These are phyloP conservation scores for Globisporangium uncinulatum DNA, from an alignment of 352 stramenopile genomes.

Conservation along the genomic window DNA sequence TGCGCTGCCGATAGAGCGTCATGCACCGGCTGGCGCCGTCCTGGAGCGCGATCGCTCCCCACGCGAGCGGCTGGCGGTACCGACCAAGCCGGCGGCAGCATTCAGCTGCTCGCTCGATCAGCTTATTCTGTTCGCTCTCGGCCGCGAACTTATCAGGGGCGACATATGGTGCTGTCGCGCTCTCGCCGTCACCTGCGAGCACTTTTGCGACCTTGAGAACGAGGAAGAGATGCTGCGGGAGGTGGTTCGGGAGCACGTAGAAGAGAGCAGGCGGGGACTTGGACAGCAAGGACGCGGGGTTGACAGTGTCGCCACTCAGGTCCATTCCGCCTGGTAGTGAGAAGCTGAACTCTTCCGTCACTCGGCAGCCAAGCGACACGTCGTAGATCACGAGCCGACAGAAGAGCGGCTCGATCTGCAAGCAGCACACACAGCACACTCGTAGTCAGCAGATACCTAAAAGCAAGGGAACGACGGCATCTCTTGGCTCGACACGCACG, in stretches of 20 bases:
- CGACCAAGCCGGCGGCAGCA: constrained; percentile 36
- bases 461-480: neutral
- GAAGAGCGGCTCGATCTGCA: constrained; percentile 53
- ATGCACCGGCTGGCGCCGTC: constrained; percentile 43
- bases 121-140: constrained; percentile 44
- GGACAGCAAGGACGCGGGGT: neutral
- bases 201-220: constrained; percentile 69
- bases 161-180: constrained; percentile 51
- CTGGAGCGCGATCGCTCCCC: constrained; percentile 41
- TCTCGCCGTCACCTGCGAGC: constrained; percentile 45
- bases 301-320: constrained; percentile 8
- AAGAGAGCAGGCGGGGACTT: constrained; percentile 29
- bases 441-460: neutral
- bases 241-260: constrained; percentile 48
- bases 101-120: constrained; percentile 47
- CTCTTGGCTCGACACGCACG: neutral
- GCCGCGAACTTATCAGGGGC: constrained; percentile 47
- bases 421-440: neutral
- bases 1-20: constrained; percentile 57
- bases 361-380: constrained; percentile 35
- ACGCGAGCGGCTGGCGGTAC: constrained; percentile 55
- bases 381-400: constrained; percentile 68
- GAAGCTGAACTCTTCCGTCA: constrained; percentile 67
- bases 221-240: constrained; percentile 42
- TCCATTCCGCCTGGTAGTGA: constrained; percentile 19